These are phyloP conservation scores for Eucalyptus tenuipes DNA, from an alignment of 345 rosid genomes.

Conservation along the genomic window DNA sequence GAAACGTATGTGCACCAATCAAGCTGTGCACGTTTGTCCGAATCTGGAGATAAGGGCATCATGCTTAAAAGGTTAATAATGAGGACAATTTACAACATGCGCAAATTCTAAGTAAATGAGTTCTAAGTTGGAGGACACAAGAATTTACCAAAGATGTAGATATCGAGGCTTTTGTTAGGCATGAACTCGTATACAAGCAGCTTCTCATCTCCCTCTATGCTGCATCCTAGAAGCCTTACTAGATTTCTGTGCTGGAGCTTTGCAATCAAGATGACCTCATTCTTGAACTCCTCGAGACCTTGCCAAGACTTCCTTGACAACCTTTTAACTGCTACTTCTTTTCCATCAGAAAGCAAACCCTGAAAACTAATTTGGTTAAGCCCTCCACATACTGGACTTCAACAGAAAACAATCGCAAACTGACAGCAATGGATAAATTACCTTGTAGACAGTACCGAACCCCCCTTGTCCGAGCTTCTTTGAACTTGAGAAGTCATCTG, in stretches of 20 bases:
- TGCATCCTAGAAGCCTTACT: constrained; percentile 23
- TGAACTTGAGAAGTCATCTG: constrained; percentile 13
- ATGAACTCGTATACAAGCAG: constrained; percentile 28
- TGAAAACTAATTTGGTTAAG: background rate
- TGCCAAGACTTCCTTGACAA: constrained; percentile 21
- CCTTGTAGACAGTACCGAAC: constrained; percentile 32
- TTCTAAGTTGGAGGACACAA: background rate
- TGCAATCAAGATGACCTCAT: constrained; percentile 21
- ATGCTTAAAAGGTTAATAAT: background rate
- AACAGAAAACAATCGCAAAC: background rate
- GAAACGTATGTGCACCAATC: constrained; percentile 21
- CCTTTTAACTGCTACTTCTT: constrained; percentile 25
- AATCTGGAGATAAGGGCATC: constrained; percentile 2
- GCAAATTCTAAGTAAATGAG: background rate
- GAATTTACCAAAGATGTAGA: constrained; percentile 16
- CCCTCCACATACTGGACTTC: background rate
- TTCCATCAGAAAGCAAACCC: constrained; percentile 11
- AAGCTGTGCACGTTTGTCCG: background rate
- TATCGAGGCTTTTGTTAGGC: constrained; percentile 31
- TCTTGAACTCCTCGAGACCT: constrained; percentile 25
- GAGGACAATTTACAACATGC: background rate
- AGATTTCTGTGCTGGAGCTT: constrained; percentile 31
- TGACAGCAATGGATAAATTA: background rate
- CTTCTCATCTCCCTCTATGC: constrained; percentile 13
- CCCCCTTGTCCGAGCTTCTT: constrained; percentile 31